phyloP scores from a whole-genome alignment of 805 yeast genomes.

The Candida adriatica region DNA sequence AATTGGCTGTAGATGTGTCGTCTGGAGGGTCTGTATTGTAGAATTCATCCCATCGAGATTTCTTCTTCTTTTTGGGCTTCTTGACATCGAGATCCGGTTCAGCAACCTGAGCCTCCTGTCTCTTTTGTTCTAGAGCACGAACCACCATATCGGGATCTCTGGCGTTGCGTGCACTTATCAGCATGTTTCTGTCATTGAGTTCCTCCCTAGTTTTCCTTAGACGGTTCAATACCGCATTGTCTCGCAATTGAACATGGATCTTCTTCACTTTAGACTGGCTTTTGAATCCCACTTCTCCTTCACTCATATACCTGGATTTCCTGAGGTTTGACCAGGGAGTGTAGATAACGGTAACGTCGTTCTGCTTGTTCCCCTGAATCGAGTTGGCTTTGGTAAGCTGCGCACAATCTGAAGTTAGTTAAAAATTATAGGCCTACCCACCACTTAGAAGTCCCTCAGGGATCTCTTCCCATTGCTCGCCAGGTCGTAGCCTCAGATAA shows the following conservation, averaged over 20 bases:
- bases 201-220: constrained; percentile 61
- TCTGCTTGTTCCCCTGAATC: constrained; percentile 65
- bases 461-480: constrained; percentile 40
- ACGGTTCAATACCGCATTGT: constrained; percentile 53
- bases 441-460: constrained; percentile 45
- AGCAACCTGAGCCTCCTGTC: constrained; percentile 21
- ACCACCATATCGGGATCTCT: constrained; percentile 29
- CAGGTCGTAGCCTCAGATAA: constrained; percentile 48
- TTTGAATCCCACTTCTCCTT: constrained; percentile 72
- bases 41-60: neutral
- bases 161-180: constrained; percentile 31
- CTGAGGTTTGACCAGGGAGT: constrained; percentile 70
- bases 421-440: constrained; percentile 12
- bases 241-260: constrained; percentile 46
- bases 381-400: constrained; percentile 76
- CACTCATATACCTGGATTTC: constrained; percentile 65
- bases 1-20: too few relatives aligned
- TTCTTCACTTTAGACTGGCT: constrained; percentile 48
- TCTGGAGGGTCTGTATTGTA: neutral
- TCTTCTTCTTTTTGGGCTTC: neutral
- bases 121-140: constrained; percentile 19
- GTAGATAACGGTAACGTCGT: constrained; percentile 57
- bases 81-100: too few relatives aligned
- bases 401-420: constrained; percentile 38
- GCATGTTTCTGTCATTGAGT: constrained; percentile 25